Evolutionary conservation across 164 flowering plant genomes (phyloP).

Genomic region (Tinospora cordifolia): DNA sequence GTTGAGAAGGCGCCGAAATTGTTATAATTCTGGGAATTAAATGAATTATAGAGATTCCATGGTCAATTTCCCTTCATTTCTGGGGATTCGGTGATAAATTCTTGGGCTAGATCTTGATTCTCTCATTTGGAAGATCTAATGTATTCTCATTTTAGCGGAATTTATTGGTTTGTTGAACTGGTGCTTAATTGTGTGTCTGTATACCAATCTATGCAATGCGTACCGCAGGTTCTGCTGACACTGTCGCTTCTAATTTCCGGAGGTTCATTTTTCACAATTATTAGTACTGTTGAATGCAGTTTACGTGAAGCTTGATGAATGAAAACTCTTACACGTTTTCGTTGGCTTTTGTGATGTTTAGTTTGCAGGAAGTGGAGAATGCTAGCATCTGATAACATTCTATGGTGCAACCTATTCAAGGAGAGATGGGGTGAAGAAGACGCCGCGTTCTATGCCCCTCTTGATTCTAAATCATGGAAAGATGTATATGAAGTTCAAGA

Average conservation of each 20-base stretch:
- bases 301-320: neutral
- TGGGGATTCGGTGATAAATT: neutral
- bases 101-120: neutral
- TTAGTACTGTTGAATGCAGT: neutral
- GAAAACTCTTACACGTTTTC: too few species aligned
- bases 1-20: too few species aligned
- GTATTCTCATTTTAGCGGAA: neutral
- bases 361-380: slow-evolving; percentile 78
- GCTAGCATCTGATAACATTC: slow-evolving; percentile 41
- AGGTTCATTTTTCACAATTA: neutral
- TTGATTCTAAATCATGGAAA: slow-evolving; percentile 51
- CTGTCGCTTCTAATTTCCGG: too few species aligned
- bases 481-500: slow-evolving; percentile 57
- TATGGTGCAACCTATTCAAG: slow-evolving; percentile 62
- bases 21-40: too few species aligned
- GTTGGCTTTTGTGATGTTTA: slow-evolving; percentile 21
- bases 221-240: too few species aligned
- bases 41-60: too few species aligned
- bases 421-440: slow-evolving; percentile 64
- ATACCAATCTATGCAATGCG: too few species aligned
- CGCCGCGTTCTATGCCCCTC: slow-evolving; percentile 49
- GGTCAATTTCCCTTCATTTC: too few species aligned
- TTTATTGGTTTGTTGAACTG: neutral
- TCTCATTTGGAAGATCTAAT: slow-evolving; percentile 2
- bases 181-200: neutral